Percentiles rank a stretch among this genome's conserved stretches.
phyloP scores from a whole-genome alignment of 208 protist genomes.

The Trypanosoma grayi region DNA sequence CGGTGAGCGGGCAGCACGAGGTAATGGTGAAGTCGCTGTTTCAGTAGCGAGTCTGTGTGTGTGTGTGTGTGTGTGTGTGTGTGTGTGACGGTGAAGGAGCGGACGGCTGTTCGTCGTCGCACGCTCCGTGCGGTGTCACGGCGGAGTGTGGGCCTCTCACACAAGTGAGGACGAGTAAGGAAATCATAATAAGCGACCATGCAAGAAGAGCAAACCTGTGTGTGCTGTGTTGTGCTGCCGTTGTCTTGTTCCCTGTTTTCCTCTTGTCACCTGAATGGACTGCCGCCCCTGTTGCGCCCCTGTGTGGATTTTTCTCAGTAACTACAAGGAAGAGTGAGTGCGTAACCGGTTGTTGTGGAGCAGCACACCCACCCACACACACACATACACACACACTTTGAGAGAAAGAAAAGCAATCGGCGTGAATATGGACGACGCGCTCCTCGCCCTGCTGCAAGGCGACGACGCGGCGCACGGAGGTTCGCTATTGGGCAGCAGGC shows the following conservation, averaged over 20 bases:
- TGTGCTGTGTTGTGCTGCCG: background rate
- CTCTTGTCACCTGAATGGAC: too few relatives aligned
- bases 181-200: background rate
- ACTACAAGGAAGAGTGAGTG: too few relatives aligned
- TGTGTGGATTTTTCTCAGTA: too few relatives aligned
- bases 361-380: background rate
- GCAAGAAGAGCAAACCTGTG: background rate
- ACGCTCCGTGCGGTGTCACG: too few relatives aligned
- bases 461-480: background rate
- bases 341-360: background rate
- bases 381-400: background rate
- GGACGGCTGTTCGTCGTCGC: too few relatives aligned
- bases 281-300: too few relatives aligned
- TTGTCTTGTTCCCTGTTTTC: background rate
- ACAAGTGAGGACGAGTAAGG: background rate
- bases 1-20: slow-evolving; percentile 58
- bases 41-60: slow-evolving; percentile 36
- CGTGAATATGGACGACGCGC: slow-evolving; percentile 8
- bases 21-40: slow-evolving; percentile 75
- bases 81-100: background rate
- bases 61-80: background rate
- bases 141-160: too few relatives aligned
- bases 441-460: slow-evolving; percentile 11
- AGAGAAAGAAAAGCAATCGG: background rate
- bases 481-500: background rate